A percentile compares a stretch with the other conserved stretches of the same genome.
Conservation (phyloP, 805 yeast genomes). For the Myxozyma neotropica region DNA sequence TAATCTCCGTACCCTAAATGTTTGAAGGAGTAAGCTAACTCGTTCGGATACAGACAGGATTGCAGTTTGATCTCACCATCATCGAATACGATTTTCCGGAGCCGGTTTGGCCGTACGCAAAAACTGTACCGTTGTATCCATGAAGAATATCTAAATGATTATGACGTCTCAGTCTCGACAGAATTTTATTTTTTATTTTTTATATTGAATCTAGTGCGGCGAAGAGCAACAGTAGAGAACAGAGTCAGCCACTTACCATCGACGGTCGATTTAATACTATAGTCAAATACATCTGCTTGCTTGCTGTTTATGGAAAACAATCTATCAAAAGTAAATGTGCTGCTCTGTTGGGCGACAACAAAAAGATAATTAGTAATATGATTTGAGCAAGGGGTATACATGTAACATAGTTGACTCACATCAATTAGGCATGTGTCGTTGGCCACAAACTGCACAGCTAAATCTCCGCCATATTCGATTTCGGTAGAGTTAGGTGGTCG, state of each 20-base stretch:
- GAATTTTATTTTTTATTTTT: neutral
- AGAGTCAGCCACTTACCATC: constrained; percentile 41
- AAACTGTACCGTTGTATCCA: constrained; percentile 77
- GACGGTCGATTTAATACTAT: constrained; percentile 62
- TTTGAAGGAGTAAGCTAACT: neutral
- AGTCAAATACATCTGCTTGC: constrained; percentile 63
- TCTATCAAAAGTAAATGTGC: constrained; percentile 61
- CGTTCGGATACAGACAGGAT: neutral
- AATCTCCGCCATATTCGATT: constrained; percentile 28
- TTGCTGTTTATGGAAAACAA: constrained; percentile 56
- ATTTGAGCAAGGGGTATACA: neutral
- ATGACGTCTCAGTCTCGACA: neutral
- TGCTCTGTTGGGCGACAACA: neutral
- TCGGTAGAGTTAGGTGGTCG: constrained; percentile 57
- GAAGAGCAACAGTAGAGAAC: neutral
- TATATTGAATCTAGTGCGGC: neutral
- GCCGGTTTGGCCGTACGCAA: constrained; percentile 81
- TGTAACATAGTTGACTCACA: constrained; percentile 3
- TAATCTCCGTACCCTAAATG: constrained; percentile 51
- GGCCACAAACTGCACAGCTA: constrained; percentile 36
- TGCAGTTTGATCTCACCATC: constrained; percentile 48
- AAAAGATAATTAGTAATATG: neutral
- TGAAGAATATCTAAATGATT: constrained; percentile 54
- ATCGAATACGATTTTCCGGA: constrained; percentile 77
- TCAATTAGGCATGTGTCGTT: constrained; percentile 38